Conservation (phyloP, 257 asterid species). For the Solanum bulbocastanum region DNA sequence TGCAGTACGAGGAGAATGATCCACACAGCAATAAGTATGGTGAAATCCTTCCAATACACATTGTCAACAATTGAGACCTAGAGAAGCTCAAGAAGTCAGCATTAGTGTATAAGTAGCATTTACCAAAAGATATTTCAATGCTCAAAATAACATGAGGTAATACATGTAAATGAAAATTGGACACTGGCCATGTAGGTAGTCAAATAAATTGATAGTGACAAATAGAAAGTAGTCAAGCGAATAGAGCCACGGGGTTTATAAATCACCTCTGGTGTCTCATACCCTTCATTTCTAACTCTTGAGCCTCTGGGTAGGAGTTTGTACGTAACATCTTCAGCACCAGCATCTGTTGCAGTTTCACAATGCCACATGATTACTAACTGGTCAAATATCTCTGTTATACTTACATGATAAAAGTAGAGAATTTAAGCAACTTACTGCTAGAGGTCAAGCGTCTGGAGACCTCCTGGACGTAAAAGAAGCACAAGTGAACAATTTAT, state of each 20-base stretch:
- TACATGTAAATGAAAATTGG: neutral
- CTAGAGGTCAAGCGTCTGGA: conserved; percentile 24
- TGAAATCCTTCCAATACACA: conserved; percentile 39
- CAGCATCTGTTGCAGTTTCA: conserved; percentile 12
- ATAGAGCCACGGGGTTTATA: neutral
- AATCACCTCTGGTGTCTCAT: conserved; percentile 28
- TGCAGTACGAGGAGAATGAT: conserved; percentile 30
- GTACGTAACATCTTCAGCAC: conserved; percentile 23
- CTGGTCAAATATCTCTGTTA: neutral
- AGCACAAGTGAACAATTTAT: neutral
- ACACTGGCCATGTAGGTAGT: neutral
- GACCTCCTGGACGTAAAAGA: conserved; percentile 23
- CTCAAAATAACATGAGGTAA: neutral
- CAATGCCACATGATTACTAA: neutral
- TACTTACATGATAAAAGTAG: neutral
- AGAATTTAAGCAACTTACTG: conserved; percentile 20
- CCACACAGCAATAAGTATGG: conserved; percentile 41
- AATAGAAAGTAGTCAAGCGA: neutral
- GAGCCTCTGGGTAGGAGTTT: conserved; percentile 33
- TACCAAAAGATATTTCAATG: neutral
- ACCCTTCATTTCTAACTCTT: conserved; percentile 12
- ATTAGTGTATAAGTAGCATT: neutral
- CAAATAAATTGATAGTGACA: neutral
- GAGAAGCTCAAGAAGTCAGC: neutral
- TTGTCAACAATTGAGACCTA: conserved; percentile 35